Conservation (phyloP, 305 asterid genomes). For the Nicotiana rustica region DNA sequence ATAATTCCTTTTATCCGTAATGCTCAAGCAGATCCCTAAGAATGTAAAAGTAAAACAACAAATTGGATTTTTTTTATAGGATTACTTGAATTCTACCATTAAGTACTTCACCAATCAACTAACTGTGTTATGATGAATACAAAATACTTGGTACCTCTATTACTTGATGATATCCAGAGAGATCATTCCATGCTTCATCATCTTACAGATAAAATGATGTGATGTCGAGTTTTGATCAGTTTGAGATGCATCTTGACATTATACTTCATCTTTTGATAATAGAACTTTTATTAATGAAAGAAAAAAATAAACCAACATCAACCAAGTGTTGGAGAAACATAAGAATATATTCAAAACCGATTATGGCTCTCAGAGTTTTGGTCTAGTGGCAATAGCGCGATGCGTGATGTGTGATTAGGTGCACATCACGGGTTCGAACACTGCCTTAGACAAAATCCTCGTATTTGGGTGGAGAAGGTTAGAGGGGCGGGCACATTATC, state of each 20-base stretch:
- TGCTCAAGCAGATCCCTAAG: background rate
- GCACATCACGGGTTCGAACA: no score
- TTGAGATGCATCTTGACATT: conserved; percentile 4
- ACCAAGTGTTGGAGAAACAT: background rate
- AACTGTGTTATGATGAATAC: background rate
- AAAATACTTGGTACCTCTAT: background rate
- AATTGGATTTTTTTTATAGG: background rate
- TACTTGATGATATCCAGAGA: background rate
- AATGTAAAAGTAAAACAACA: background rate
- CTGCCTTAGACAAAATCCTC: no score
- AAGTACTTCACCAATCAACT: background rate
- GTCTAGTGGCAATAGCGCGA: no score
- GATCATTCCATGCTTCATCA: background rate
- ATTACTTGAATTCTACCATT: background rate
- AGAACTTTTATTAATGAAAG: background rate
- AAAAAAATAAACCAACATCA: background rate
- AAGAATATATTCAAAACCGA: background rate
- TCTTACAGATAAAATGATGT: background rate
- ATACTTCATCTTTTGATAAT: background rate
- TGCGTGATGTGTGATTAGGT: no score
- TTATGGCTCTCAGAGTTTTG: no score
- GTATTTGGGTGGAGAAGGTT: no score
- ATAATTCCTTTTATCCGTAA: no score
- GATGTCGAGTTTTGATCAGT: background rate
- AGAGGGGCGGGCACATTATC: no score